Conservation (phyloP, 2,329 filamentous ascomycete genomes). For the Alternaria sp. region DNA sequence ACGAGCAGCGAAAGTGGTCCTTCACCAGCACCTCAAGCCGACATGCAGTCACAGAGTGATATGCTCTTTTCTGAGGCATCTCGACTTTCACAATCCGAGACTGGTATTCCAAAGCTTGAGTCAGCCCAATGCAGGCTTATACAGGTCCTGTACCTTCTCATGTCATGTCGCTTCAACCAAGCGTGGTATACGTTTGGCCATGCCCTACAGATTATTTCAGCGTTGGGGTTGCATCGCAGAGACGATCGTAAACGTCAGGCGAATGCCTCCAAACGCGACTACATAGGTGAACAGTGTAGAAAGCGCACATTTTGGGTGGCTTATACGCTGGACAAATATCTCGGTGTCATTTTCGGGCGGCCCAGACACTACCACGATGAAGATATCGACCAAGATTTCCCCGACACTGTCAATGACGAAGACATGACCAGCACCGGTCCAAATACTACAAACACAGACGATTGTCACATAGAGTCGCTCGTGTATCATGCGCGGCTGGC, state of each 20-base stretch:
- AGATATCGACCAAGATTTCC: constrained; percentile 67
- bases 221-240: constrained; percentile 51
- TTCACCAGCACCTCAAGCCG: constrained; percentile 31
- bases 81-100: constrained; percentile 53
- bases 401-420: constrained; percentile 62
- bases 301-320: constrained; percentile 68
- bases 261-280: constrained; percentile 39
- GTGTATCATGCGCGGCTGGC: constrained; percentile 55
- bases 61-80: constrained; percentile 50
- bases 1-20: constrained; percentile 31
- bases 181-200: constrained; percentile 66
- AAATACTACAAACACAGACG: constrained; percentile 34
- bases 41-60: constrained; percentile 42
- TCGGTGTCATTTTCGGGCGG: constrained; percentile 43
- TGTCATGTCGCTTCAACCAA: constrained; percentile 64
- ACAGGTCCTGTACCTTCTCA: constrained; percentile 63
- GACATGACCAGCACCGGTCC: constrained; percentile 58
- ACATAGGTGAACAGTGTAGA: constrained; percentile 58
- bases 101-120: constrained; percentile 60
- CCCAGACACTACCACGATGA: constrained; percentile 57
- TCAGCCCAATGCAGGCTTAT: constrained; percentile 63
- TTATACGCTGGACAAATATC: constrained; percentile 67
- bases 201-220: constrained; percentile 58
- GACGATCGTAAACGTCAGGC: constrained; percentile 37
- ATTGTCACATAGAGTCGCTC: constrained; percentile 60